Evolutionary conservation across 2,329 filamentous ascomycete species (phyloP).

Genomic region (Podosphaera fusca): DNA sequence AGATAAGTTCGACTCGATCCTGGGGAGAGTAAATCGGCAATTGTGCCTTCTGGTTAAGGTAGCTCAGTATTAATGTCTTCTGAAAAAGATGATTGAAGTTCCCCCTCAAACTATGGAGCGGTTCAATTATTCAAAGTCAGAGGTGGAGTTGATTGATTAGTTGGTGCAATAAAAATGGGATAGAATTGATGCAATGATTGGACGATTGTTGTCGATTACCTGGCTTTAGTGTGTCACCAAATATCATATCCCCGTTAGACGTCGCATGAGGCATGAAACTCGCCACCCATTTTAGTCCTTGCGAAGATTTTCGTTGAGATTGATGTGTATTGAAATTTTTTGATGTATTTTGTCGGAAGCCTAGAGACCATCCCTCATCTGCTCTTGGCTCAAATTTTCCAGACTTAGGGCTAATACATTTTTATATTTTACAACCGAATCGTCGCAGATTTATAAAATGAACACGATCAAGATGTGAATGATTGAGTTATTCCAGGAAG

Average conservation of each 20-base stretch:
- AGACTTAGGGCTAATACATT: not conserved
- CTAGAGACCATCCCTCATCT: not conserved
- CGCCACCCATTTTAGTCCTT: not conserved
- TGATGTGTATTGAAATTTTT: not conserved
- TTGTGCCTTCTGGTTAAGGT: too few species aligned
- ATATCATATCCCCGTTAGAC: not conserved
- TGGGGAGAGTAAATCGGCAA: too few species aligned
- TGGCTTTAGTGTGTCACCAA: not conserved
- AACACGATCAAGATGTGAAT: not conserved
- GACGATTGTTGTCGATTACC: not conserved
- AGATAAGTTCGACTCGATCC: too few species aligned
- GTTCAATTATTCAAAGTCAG: too few species aligned
- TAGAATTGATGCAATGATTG: too few species aligned
- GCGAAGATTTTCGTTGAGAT: not conserved
- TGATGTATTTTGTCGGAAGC: not conserved
- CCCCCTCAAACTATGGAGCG: too few species aligned
- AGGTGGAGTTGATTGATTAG: too few species aligned
- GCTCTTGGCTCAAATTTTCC: not conserved
- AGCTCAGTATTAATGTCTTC: too few species aligned
- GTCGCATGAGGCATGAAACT: not conserved
- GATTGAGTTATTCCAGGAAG: not conserved
- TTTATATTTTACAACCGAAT: not conserved
- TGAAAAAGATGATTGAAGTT: too few species aligned
- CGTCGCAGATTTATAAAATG: not conserved
- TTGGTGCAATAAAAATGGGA: too few species aligned